phyloP scores from a whole-genome alignment of 306 rosid genomes.

The Arachis hypogaea region DNA sequence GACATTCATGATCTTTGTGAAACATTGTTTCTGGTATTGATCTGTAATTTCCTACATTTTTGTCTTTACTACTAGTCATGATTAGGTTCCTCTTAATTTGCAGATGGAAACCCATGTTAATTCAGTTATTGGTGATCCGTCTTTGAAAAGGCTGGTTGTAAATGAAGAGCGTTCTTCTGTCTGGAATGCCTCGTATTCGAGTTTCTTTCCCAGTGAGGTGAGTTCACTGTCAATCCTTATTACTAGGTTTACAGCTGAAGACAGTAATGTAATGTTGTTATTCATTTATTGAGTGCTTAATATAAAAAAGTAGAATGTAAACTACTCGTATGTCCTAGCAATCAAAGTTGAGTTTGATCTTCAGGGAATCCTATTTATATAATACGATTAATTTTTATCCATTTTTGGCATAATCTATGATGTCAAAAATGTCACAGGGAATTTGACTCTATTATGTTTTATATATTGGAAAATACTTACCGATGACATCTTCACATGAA shows the following conservation, averaged over 20 bases:
- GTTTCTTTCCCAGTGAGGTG: conserved; percentile 76
- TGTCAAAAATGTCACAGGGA: not conserved
- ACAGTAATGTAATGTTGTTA: conserved; percentile 3
- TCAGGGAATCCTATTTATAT: not conserved
- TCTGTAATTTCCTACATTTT: conserved; percentile 18
- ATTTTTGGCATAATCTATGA: conserved; percentile 16
- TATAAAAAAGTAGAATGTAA: not conserved
- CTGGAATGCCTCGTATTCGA: conserved; percentile 67
- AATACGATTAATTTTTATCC: not conserved
- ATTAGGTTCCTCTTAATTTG: conserved; percentile 39
- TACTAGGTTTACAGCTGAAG: conserved; percentile 1
- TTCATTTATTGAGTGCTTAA: not conserved
- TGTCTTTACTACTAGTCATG: conserved; percentile 16
- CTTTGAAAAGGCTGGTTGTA: conserved; percentile 63
- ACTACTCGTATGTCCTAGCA: not conserved
- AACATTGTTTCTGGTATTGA: conserved; percentile 12
- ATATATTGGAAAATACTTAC: too few relatives aligned
- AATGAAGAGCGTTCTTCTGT: conserved; percentile 58
- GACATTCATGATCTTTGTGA: conserved; percentile 22
- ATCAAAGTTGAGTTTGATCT: conserved; percentile 14
- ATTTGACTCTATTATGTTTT: not conserved
- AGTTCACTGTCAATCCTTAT: conserved; percentile 28
- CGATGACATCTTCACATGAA: too few relatives aligned
- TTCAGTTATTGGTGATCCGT: conserved; percentile 54
- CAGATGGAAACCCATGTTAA: conserved; percentile 67